These are phyloP conservation scores for Corylus americana DNA, from an alignment of 306 rosid genomes.

Conservation along the genomic window DNA sequence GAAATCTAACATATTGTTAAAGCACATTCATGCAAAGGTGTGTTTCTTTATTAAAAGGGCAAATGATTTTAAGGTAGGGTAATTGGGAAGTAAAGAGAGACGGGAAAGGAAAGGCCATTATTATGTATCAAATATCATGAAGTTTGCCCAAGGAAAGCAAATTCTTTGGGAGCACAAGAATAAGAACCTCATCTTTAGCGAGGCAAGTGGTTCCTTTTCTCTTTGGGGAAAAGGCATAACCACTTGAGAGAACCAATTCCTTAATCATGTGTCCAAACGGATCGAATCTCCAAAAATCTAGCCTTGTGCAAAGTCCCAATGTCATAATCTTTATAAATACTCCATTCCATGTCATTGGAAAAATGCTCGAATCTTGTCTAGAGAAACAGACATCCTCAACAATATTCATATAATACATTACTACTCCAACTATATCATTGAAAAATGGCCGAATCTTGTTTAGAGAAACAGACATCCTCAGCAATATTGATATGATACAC, in stretches of 20 bases:
- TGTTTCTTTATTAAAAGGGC: constrained; percentile 11
- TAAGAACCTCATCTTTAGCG: constrained; percentile 46
- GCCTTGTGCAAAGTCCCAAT: neutral
- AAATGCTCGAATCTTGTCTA: constrained; percentile 7
- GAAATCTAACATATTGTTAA: neutral
- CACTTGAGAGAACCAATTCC: constrained; percentile 40
- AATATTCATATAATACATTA: constrained; percentile 12
- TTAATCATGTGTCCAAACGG: constrained; percentile 21
- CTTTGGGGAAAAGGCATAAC: constrained; percentile 24
- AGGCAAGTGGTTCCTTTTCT: constrained; percentile 22
- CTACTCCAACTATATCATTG: constrained; percentile 19
- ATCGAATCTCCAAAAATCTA: constrained; percentile 30
- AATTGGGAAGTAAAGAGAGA: constrained; percentile 6
- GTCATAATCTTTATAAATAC: constrained; percentile 30
- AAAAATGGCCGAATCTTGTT: constrained; percentile 17
- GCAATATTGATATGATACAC: constrained; percentile 3
- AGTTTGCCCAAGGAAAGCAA: constrained; percentile 6
- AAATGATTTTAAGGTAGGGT: constrained; percentile 5
- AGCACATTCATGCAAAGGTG: constrained; percentile 5
- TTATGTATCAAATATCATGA: neutral
- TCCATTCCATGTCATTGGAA: constrained; percentile 8
- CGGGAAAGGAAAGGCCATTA: constrained; percentile 1
- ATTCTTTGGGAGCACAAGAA: constrained; percentile 28
- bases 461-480: constrained; percentile 29
- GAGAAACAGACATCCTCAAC: constrained; percentile 28